Evolutionary conservation across 768 basidiomycete species (phyloP).

Genomic region (Boletus sp.): DNA sequence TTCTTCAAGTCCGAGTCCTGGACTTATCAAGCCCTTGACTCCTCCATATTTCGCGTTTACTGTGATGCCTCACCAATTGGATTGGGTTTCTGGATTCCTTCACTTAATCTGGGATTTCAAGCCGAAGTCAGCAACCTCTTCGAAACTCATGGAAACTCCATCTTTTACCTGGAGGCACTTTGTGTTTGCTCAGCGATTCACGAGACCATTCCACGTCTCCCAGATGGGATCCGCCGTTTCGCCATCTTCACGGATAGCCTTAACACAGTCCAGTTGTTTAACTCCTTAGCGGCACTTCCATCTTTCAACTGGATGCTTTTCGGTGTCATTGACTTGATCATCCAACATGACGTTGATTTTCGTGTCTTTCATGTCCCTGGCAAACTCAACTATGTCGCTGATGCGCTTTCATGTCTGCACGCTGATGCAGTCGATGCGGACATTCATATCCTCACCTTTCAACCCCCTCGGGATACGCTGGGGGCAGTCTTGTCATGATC

Average conservation of each 20-base stretch:
- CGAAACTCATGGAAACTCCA: neutral
- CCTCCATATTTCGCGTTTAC: neutral
- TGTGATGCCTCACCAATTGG: constrained; percentile 27
- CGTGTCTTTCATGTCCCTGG: constrained; percentile 28
- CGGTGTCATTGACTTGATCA: constrained; percentile 4
- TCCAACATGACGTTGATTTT: constrained; percentile 12
- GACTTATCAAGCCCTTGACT: neutral
- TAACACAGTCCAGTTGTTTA: constrained; percentile 37
- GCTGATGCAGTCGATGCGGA: too few relatives aligned
- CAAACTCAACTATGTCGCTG: constrained; percentile 23
- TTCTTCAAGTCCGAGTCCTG: neutral
- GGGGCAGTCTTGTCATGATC: constrained; percentile 21
- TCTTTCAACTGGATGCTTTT: constrained; percentile 19
- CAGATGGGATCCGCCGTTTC: neutral
- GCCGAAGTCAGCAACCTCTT: neutral
- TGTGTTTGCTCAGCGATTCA: neutral
- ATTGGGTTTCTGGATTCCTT: constrained; percentile 28
- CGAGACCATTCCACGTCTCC: neutral
- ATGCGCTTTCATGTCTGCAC: constrained; percentile 18
- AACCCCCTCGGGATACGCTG: constrained; percentile 30
- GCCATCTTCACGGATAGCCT: constrained; percentile 31
- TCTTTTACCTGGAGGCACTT: neutral
- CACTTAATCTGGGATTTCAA: neutral
- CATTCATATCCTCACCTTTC: too few relatives aligned
- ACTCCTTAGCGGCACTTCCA: constrained; percentile 13